Evolutionary conservation across 2,329 filamentous ascomycete genomes (phyloP).

Genomic region (Colletotrichum simmondsii): DNA sequence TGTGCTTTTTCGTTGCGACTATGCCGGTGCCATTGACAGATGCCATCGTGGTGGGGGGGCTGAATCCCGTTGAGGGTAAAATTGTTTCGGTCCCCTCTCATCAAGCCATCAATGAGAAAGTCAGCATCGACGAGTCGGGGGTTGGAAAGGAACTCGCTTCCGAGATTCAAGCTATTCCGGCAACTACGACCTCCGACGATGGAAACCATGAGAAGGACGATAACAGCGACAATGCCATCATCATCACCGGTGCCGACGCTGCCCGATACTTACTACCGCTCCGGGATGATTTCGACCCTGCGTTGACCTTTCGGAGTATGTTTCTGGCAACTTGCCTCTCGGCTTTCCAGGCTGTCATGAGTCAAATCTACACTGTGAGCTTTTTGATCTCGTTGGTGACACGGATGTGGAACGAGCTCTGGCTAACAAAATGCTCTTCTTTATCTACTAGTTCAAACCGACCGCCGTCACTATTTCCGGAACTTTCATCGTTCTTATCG

Average conservation of each 20-base stretch:
- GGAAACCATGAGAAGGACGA: slow-evolving; percentile 34
- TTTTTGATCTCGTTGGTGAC: not conserved
- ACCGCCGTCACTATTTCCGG: slow-evolving; percentile 59
- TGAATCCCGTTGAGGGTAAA: slow-evolving; percentile 43
- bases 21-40: slow-evolving; percentile 24
- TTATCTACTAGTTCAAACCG: slow-evolving; percentile 59
- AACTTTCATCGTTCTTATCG: slow-evolving; percentile 67
- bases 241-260: slow-evolving; percentile 63
- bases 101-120: slow-evolving; percentile 44
- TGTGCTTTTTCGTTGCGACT: not conserved
- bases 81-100: slow-evolving; percentile 43
- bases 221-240: slow-evolving; percentile 54
- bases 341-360: slow-evolving; percentile 65
- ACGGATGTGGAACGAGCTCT: not conserved
- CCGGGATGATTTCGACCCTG: slow-evolving; percentile 62
- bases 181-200: slow-evolving; percentile 31
- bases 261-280: slow-evolving; percentile 59
- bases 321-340: slow-evolving; percentile 60
- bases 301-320: slow-evolving; percentile 64
- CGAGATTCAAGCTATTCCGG: slow-evolving; percentile 37
- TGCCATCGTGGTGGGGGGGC: slow-evolving; percentile 39
- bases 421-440: not conserved
- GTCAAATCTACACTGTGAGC: slow-evolving; percentile 63
- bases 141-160: slow-evolving; percentile 33
- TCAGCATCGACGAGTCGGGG: slow-evolving; percentile 12